Conservation (phyloP, 2,329 filamentous ascomycete species). For the Ophiostoma novo-ulmi region DNA sequence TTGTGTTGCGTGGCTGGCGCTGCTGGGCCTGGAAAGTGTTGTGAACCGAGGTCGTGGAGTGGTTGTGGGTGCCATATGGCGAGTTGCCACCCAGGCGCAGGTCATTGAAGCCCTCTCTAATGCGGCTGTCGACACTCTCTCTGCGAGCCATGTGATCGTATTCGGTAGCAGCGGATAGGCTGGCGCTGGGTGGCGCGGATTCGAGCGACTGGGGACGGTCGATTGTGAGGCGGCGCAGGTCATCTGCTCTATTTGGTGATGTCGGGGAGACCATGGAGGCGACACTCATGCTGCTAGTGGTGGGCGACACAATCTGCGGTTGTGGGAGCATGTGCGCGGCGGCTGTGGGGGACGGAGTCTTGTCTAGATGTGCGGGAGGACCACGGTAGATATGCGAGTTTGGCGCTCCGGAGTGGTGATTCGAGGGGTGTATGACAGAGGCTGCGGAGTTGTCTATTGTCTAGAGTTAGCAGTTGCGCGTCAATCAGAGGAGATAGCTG, state of each 20-base stretch:
- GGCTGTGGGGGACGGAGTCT: constrained; percentile 58
- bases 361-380: constrained; percentile 40
- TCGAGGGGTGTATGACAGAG: constrained; percentile 33
- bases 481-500: constrained; percentile 21
- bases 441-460: constrained; percentile 41
- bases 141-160: constrained; percentile 49
- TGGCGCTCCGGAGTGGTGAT: constrained; percentile 15
- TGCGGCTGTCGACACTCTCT: constrained; percentile 74
- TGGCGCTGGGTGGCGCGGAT: constrained; percentile 34
- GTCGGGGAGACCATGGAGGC: constrained; percentile 61
- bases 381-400: constrained; percentile 20
- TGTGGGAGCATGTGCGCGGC: constrained; percentile 46
- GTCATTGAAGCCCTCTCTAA: constrained; percentile 66
- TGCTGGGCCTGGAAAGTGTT: constrained; percentile 53
- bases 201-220: constrained; percentile 42
- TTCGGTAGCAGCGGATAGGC: constrained; percentile 18
- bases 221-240: constrained; percentile 39
- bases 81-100: constrained; percentile 60
- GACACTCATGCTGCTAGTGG: constrained; percentile 58
- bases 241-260: constrained; percentile 39
- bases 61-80: constrained; percentile 71
- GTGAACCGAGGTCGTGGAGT: constrained; percentile 69
- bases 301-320: constrained; percentile 42
- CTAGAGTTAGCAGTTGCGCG: constrained; percentile 16
- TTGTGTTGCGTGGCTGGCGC: constrained; percentile 50